A percentile compares a stretch with the other conserved stretches of the same genome.
phyloP scores from a whole-genome alignment of 805 yeast genomes.

The Grigorovia yakushimaensis region DNA sequence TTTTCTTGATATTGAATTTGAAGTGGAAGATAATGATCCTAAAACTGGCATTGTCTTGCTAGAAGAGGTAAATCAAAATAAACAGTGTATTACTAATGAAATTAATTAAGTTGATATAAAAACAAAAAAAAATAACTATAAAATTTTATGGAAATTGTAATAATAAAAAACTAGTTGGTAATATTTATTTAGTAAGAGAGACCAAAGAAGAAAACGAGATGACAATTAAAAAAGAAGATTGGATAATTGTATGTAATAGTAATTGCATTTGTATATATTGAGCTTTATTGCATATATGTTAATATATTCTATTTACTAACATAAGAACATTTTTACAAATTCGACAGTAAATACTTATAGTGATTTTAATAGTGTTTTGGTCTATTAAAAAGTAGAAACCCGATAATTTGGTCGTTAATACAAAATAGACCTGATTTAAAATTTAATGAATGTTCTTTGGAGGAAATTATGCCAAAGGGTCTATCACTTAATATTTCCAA shows the following conservation, averaged over 20 bases:
- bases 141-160: not conserved
- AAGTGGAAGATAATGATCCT: constrained; percentile 1
- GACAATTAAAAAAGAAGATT: not conserved
- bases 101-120: not conserved
- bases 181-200: no score
- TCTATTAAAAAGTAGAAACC: constrained; percentile 16
- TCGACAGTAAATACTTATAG: not conserved
- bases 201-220: not conserved
- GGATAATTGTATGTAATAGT: constrained; percentile 6
- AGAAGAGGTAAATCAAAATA: not conserved
- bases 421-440: no score
- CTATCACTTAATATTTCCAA: not conserved
- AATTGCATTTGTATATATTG: not conserved
- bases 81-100: not conserved
- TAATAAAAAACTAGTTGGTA: not conserved
- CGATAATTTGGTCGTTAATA: constrained; percentile 8
- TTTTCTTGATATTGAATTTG: constrained; percentile 6
- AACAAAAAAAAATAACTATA: no score
- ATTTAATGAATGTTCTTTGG: no score
- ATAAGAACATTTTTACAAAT: not conserved
- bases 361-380: constrained; percentile 14
- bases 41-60: not conserved
- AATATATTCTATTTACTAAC: not conserved
- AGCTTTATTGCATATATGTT: not conserved
- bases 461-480: not conserved